Percentiles rank a stretch among this genome's conserved stretches.
These are phyloP conservation scores for Arthrobotrys sinensis DNA, from an alignment of 2,329 filamentous ascomycete genomes.

Conservation along the genomic window DNA sequence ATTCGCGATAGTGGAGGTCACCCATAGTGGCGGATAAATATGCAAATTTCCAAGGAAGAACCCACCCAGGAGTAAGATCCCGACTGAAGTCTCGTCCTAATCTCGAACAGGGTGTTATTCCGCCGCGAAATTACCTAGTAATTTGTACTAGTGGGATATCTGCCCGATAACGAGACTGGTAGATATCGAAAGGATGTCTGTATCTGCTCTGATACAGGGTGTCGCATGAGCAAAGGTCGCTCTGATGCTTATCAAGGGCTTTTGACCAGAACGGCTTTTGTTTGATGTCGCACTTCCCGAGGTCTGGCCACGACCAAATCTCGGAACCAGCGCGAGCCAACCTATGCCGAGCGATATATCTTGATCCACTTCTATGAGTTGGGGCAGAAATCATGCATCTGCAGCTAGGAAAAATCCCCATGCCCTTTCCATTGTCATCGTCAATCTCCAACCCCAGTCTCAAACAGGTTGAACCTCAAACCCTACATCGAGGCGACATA, in stretches of 20 bases:
- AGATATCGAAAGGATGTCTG: not conserved
- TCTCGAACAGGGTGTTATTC: conserved; percentile 29
- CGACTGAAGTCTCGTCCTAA: conserved; percentile 5
- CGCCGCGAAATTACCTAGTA: conserved; percentile 27
- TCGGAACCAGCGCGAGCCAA: conserved; percentile 32
- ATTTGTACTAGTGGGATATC: conserved; percentile 25
- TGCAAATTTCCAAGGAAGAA: conserved; percentile 40
- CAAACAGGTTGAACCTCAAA: conserved; percentile 31
- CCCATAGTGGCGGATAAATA: conserved; percentile 49
- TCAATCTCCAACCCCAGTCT: conserved; percentile 38
- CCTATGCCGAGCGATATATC: conserved; percentile 42
- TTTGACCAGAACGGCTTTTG: conserved; percentile 9
- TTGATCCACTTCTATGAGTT: conserved; percentile 31
- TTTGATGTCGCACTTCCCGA: conserved; percentile 27
- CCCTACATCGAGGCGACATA: conserved; percentile 42
- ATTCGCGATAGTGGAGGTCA: conserved; percentile 25
- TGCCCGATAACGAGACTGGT: conserved; percentile 36
- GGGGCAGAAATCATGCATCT: conserved; percentile 41
- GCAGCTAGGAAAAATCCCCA: conserved; percentile 43
- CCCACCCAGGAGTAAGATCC: conserved; percentile 27
- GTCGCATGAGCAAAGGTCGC: conserved; percentile 37
- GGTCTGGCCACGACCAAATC: conserved; percentile 27
- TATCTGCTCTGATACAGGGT: conserved; percentile 16
- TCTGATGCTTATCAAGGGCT: conserved; percentile 19
- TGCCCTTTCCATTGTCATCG: conserved; percentile 18